Conservation (phyloP, 164 flowering plant species). For the Liquidambar formosana region DNA sequence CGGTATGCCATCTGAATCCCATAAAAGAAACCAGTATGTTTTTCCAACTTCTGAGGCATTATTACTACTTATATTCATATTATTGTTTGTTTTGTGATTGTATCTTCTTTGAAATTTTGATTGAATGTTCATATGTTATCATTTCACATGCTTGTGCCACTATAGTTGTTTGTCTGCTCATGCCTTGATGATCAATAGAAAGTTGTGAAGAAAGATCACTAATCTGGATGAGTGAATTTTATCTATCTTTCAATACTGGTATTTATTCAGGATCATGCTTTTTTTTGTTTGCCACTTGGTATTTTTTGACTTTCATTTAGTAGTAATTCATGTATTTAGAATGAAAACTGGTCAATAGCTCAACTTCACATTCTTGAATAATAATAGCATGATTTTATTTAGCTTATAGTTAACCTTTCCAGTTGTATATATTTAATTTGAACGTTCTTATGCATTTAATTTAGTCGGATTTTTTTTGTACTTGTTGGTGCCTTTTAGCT, state of each 20-base stretch:
- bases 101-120: neutral
- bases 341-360: neutral
- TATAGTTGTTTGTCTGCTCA: neutral
- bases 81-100: neutral
- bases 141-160: neutral
- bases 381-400: neutral
- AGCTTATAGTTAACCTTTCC: neutral
- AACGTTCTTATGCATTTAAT: neutral
- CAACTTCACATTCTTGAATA: neutral
- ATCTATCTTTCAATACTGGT: neutral
- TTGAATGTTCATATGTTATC: neutral
- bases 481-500: neutral
- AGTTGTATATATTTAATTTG: neutral
- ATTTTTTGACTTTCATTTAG: neutral
- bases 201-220: neutral
- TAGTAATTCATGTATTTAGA: too few relatives aligned
- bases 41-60: neutral
- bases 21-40: neutral
- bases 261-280: neutral
- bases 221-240: neutral
- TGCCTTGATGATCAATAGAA: neutral
- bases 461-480: neutral
- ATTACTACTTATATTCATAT: neutral
- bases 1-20: conserved; percentile 48
- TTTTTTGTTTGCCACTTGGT: neutral